phyloP scores from a whole-genome alignment of 306 rosid genomes.

The Mucuna pruriens region DNA sequence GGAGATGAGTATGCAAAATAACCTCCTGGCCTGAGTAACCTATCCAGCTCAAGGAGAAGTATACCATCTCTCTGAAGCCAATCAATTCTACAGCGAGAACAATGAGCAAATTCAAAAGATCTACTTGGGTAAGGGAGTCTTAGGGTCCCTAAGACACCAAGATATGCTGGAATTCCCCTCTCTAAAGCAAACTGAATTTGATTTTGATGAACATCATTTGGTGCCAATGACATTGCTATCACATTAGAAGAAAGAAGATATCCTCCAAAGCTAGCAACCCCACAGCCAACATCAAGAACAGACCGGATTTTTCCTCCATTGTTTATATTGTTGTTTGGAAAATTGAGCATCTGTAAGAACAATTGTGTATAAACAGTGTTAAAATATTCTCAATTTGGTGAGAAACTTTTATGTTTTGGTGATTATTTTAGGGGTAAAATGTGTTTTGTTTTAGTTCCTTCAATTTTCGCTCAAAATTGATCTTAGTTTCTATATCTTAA shows the following conservation, averaged over 20 bases:
- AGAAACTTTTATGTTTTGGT: not conserved
- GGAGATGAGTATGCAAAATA: constrained; percentile 82
- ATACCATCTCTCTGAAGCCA: constrained; percentile 87
- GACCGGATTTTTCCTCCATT: constrained; percentile 68
- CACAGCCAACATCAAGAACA: constrained; percentile 82
- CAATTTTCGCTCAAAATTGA: not conserved
- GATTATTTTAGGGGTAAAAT: not conserved
- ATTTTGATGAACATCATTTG: constrained; percentile 84
- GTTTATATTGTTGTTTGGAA: constrained; percentile 67
- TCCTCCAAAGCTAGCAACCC: constrained; percentile 85
- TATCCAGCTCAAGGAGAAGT: constrained; percentile 85
- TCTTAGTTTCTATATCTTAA: not conserved
- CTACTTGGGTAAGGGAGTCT: constrained; percentile 88
- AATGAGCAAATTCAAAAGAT: constrained; percentile 83
- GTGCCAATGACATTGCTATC: constrained; percentile 78
- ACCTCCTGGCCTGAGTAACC: constrained; percentile 80
- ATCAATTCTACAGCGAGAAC: constrained; percentile 84
- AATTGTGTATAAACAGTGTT: constrained; percentile 1
- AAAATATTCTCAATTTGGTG: not conserved
- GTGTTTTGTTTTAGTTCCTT: not conserved
- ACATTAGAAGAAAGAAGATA: constrained; percentile 76
- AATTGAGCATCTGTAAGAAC: constrained; percentile 72
- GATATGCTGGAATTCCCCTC: constrained; percentile 84
- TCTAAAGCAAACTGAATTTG: constrained; percentile 85
- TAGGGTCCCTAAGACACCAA: constrained; percentile 83